phyloP scores from a whole-genome alignment of 1,139 yeast species.

The Kodamaea derodonti region DNA sequence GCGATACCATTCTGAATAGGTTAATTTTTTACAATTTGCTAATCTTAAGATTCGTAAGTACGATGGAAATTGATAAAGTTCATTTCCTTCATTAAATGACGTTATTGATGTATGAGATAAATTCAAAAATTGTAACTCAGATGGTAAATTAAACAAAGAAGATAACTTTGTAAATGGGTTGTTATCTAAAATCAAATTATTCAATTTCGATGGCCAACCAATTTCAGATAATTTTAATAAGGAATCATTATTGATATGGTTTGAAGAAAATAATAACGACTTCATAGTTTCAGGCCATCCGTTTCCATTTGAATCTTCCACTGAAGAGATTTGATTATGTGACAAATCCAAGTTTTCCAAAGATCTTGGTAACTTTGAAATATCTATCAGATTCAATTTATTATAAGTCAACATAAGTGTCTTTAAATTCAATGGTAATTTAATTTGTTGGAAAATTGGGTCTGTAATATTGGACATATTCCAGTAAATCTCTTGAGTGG shows the following conservation, averaged over 20 bases:
- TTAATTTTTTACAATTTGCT: slow-evolving; percentile 13
- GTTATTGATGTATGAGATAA: slow-evolving; percentile 14
- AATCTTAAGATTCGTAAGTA: slow-evolving; percentile 13
- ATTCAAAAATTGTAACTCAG: slow-evolving; percentile 18
- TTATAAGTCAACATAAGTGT: slow-evolving; percentile 36
- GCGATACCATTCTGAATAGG: slow-evolving; percentile 7
- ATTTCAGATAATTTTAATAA: slow-evolving; percentile 14
- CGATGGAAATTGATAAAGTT: slow-evolving; percentile 12
- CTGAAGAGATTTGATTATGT: slow-evolving; percentile 16
- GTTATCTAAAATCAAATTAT: slow-evolving; percentile 22
- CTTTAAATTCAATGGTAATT: slow-evolving; percentile 21
- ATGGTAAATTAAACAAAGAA: slow-evolving; percentile 21
- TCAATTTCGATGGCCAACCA: slow-evolving; percentile 24
- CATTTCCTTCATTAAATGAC: slow-evolving; percentile 6
- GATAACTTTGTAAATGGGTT: slow-evolving; percentile 21
- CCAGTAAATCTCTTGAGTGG: slow-evolving; percentile 25
- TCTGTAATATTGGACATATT: slow-evolving; percentile 26
- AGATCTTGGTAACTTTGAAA: slow-evolving; percentile 22
- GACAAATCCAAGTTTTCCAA: slow-evolving; percentile 30
- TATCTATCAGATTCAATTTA: slow-evolving; percentile 18
- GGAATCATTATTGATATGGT: slow-evolving; percentile 19
- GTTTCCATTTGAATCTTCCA: slow-evolving; percentile 14
- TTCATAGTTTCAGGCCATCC: slow-evolving; percentile 27
- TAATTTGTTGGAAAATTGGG: slow-evolving; percentile 10
- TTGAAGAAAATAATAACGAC: slow-evolving; percentile 24